These are phyloP conservation scores for Flaveria brownii DNA, from an alignment of 129 eudicot species.

Conservation along the genomic window DNA sequence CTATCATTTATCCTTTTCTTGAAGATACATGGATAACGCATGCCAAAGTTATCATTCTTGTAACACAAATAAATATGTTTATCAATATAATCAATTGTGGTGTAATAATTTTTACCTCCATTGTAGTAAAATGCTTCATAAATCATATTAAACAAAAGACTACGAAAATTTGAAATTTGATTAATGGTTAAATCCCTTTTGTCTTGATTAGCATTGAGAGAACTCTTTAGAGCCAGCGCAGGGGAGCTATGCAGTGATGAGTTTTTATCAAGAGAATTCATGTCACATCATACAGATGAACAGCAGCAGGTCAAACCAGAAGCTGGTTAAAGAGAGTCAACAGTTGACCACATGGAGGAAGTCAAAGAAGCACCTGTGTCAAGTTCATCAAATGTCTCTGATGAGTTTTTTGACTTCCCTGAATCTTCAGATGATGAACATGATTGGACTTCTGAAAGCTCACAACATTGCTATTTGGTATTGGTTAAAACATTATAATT, in stretches of 20 bases:
- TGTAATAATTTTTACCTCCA: no score
- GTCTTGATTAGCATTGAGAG: conserved; percentile 61
- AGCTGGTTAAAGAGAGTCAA: conserved; percentile 21
- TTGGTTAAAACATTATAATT: neutral
- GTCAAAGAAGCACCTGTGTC: conserved; percentile 43
- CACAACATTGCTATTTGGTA: conserved; percentile 37
- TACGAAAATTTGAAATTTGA: neutral
- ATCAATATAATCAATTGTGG: neutral
- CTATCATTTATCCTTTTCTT: neutral
- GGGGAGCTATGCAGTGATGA: conserved; percentile 52
- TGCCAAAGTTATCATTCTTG: neutral
- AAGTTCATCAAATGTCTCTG: conserved; percentile 55
- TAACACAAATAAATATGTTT: neutral
- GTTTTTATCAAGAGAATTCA: conserved; percentile 45
- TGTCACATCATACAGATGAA: conserved; percentile 40
- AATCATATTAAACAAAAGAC: neutral
- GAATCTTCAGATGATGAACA: conserved; percentile 35
- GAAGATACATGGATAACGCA: neutral
- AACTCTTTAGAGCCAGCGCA: conserved; percentile 66
- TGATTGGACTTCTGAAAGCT: conserved; percentile 26
- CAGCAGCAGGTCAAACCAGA: conserved; percentile 47
- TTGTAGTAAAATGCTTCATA: neutral
- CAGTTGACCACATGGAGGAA: conserved; percentile 28
- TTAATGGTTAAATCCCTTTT: conserved; percentile 3
- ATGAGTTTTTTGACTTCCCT: conserved; percentile 79